Evolutionary conservation across 441 rosid species (phyloP), one percentile per base, ranked within the genome.

Genomic region (Flueggea neowawraea): DNA sequence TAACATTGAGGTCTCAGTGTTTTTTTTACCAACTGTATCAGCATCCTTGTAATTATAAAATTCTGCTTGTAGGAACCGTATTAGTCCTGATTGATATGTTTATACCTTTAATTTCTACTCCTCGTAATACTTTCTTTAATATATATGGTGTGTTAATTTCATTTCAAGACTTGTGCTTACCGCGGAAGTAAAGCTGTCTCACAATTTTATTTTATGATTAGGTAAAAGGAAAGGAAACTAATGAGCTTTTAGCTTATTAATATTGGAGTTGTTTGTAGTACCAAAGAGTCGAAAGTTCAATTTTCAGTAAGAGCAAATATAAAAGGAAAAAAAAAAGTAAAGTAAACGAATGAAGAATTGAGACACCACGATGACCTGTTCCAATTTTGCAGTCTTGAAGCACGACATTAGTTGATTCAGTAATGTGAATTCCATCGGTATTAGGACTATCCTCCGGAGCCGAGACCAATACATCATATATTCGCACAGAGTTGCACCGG

Each of bases 401-500:
- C 71, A 78, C 69, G 55, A 95, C 87, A 69, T 88, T 79, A n/a
- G 96, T 91, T 1, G 97, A 91, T 36, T 62, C 87, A n/a, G 87
- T 86, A 50, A 91, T 82, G 71, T 95, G 99, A 71, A 95, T 88
- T 65, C 98, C 98, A 73, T 95, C 99, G 6, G 98, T 91, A 74
- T 95, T 95, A 22, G 99, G 99, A 72, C 99, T 95, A 69, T 95
- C 94, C 62, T 79, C 96, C 4, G 97, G 99, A 64, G 92, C 76
- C 7, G 93, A 85, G 77, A 95, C 81, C 62, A 69, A 70, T 69
- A 91, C 95, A 75, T 68, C 64, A 71, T 82, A 79, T 54, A 95
- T 60, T 51, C 84, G 78, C 52, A 95, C 89, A 13, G 87, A 80
- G 31, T 81, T 69, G n/a, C 78, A 91, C 58, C 77, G 66, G 33